Evolutionary conservation across 2,329 filamentous ascomycete genomes (phyloP).

Genomic region (Neopestalotiopsis sp.): DNA sequence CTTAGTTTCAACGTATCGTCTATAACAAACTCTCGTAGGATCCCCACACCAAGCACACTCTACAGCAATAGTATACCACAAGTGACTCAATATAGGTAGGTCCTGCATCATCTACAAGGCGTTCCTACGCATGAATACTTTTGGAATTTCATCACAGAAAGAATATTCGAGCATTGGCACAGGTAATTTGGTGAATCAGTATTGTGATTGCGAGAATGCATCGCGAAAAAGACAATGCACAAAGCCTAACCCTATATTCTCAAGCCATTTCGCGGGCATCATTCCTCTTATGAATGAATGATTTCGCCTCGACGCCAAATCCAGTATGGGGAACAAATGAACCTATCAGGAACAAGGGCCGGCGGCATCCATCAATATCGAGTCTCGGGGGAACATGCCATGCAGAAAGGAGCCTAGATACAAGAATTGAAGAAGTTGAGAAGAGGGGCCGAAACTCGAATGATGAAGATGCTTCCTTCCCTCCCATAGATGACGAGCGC

Average conservation of each 20-base stretch:
- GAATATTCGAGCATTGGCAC: background rate
- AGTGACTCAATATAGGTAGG: no score
- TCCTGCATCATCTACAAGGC: no score
- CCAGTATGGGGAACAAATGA: background rate
- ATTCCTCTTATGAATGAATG: background rate
- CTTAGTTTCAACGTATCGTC: no score
- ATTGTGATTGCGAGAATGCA: slow-evolving; percentile 11
- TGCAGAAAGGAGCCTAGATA: slow-evolving; percentile 18
- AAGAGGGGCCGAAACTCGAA: slow-evolving; percentile 18
- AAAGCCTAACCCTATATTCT: slow-evolving; percentile 12
- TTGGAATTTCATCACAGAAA: no score
- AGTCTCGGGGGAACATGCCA: slow-evolving; percentile 15
- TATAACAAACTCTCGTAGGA: no score
- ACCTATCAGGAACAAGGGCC: background rate
- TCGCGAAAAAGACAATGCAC: background rate
- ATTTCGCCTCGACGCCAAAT: slow-evolving; percentile 1
- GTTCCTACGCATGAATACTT: no score
- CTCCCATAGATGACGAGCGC: background rate
- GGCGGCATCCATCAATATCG: slow-evolving; percentile 6
- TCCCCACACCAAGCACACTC: no score
- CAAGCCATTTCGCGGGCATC: slow-evolving; percentile 16
- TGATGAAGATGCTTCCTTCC: slow-evolving; percentile 10
- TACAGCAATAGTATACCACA: no score
- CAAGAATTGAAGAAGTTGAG: slow-evolving; percentile 17
- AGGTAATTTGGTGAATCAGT: slow-evolving; percentile 9